phyloP scores from a whole-genome alignment of 2,329 filamentous ascomycete species.

The Pseudocercospora crystallina region DNA sequence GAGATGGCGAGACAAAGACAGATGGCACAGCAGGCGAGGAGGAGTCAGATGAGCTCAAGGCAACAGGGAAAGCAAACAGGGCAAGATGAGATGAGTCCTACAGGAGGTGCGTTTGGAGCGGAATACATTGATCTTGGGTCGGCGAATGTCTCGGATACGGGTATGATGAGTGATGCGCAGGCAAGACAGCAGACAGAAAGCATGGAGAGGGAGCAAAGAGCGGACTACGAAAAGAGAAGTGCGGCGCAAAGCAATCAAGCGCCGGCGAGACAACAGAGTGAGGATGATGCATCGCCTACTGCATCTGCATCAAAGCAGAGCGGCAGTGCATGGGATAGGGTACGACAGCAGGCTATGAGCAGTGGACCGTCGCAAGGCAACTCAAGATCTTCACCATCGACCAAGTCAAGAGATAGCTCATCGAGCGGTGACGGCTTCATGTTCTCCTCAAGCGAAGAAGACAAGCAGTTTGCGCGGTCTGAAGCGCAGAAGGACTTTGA shows the following conservation, averaged over 20 bases:
- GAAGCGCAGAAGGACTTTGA: conserved; percentile 54
- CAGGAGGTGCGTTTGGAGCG: conserved; percentile 34
- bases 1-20: conserved; percentile 33
- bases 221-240: conserved; percentile 6
- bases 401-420: conserved; percentile 32
- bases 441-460: conserved; percentile 45
- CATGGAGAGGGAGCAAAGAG: conserved; percentile 11
- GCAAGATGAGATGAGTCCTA: conserved; percentile 43
- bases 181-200: conserved; percentile 16
- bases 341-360: conserved; percentile 36
- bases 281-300: background rate
- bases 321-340: conserved; percentile 47
- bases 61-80: conserved; percentile 1
- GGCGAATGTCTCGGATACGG: conserved; percentile 21
- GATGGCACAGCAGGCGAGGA: conserved; percentile 26
- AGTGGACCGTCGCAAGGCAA: conserved; percentile 20
- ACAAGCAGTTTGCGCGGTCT: conserved; percentile 43
- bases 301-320: conserved; percentile 5
- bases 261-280: background rate
- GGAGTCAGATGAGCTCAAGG: conserved; percentile 3
- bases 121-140: conserved; percentile 33
- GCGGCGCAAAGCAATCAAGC: background rate
- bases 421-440: conserved; percentile 45
- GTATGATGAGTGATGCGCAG: conserved; percentile 34
- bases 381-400: conserved; percentile 19